Evolutionary conservation across 75 land plant species (phyloP), one percentile per base, ranked within the genome.

Genomic region (Adiantum capillusveneris): DNA sequence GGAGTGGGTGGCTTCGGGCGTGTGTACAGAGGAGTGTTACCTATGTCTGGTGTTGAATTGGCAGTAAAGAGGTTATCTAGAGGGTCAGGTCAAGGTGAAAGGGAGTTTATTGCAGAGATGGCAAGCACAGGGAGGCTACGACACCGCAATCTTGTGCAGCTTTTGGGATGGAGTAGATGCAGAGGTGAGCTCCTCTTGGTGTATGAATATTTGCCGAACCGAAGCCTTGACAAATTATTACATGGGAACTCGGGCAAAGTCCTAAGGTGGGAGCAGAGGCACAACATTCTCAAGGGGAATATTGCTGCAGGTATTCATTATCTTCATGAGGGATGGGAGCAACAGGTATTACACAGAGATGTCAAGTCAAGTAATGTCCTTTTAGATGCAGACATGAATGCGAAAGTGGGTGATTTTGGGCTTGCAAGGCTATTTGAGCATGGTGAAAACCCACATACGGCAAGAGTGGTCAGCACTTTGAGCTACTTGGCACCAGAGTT

Each of bases 401-500:
- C 96, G 0, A 69, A 82, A 43, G 49, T 93, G 36, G 90, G 96
- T 0, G 98, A 89, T 44, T 89, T 93, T 26, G 96, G 96, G 1
- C 66, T 93, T 51, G 98, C 98, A 1, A 67, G 78, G 59, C 69
- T 88, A 19, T 75, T 69, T 68, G 96, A 80, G 21, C 96, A 85
- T 58, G 80, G 78, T 53, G 77, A 74, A 58, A 81, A 76, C 60
- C 96, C 90, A 0, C 80, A 76, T 22, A 75, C 90, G 22, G 89
- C 98, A 0, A 69, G 81, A 0, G 76, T 84, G 6, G 98, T 96
- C 0, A 96, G 98, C 12, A 93, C 98, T 0, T 76, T 82, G 87
- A 95, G 97, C 7, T 92, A 92, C 70, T 69, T 92, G 12, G 97
- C 97, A 0, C 97, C 97, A 0, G 97, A 92, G 67, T 83, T 81